Base-by-base conservation (phyloP, 305 asterid genomes). In the Fraxinus velutina region DNA sequence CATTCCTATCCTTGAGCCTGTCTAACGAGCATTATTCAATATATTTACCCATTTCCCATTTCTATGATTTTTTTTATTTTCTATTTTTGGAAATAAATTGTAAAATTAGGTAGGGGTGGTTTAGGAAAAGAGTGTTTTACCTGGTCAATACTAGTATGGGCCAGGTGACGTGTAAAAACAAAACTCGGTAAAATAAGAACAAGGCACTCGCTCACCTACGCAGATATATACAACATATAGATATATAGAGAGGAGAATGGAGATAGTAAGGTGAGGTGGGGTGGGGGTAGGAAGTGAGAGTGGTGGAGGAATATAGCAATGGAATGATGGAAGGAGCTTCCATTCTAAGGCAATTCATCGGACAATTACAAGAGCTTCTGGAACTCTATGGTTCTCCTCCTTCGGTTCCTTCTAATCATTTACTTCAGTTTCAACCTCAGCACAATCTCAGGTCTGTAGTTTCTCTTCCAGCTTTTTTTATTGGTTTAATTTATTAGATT, bases 311-410 rank as follows among this genome's bases (percentile, higher is more conserved):
- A 32, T 6, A 27, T 39, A 79, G 86, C 70, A 27, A 84, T 83
- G 89, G 87, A 81, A 76, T 88, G 90, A 85, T 88, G 91, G 93
- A 92, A 86, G 92, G 86, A 79, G 86, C 90, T 88, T 91, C 93
- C 92, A 93, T 94, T 97, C 89, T 93, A 81, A 89, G 97, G 92
- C 98, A 95, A 89, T 90, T 92, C 78, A 95, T 95, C 85, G 97
- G 93, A 62, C 97, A 93, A 86, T 83, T 92, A 86, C 91, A 92
- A 89, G 90, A 89, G 87, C 86, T 93, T 70, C 80, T 91, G 72
- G 89, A 92, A 73, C 91, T 88, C 89, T 88, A 86, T 89, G 94
- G 91, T 85, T 89, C 92, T 78, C 89, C 90, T 79, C 83, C 90
- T 75, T 44, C 91, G 55, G 80, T 84, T 76, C 84, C 93, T 77